Base-by-base conservation (phyloP, 768 basidiomycete species). In the Candolleomyces efflorescens region DNA sequence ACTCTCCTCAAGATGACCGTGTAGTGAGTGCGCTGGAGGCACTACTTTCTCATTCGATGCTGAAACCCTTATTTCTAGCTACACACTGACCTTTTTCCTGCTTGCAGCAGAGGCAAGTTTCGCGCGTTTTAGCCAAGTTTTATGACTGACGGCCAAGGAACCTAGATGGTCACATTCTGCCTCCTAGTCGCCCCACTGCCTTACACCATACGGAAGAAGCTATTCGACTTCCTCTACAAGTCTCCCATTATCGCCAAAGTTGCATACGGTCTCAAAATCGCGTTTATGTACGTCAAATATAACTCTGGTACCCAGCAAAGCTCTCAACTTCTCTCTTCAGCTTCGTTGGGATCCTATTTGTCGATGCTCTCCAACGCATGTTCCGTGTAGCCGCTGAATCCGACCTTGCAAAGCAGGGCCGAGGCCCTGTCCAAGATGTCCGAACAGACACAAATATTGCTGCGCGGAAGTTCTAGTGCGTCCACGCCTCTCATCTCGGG, bases 331-430 rank as follows among this genome's bases (percentile, higher is more conserved):
- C 49, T 17, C 48, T 12, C 37, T 32, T 15, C 54, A 87, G 90
- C 61, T 94, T 95, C 66, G 85, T 97, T 1, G 90, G 76, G 1
- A 81, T 98, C 3, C 79, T 98, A 46, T 98, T 97, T 68, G 78
- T 86, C 13, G 96, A 98, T 64, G 94, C 96, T 26, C 76, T 97
- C 36, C 94, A 97, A 71, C 85, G 95, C 60, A 94, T 98, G 91
- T 84, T 88, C 75, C 84, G 88, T 47, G 81, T 92, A 18, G 82
- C 82, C 10, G 82, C 87, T 3, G 90, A 94, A 68, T 68, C 81
- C 0, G 89, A 93, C 37, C 64, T 81, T 18, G 85, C 88, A 12
- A 92, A 87, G 65, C 67, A 76, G 43, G 79, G 79, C 1, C 73
- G 75, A 24, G 58, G 78, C 73, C 50, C 79, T 75, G 53, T 80